Conservation (phyloP, 768 basidiomycete genomes). For the Mrakia frigida region DNA sequence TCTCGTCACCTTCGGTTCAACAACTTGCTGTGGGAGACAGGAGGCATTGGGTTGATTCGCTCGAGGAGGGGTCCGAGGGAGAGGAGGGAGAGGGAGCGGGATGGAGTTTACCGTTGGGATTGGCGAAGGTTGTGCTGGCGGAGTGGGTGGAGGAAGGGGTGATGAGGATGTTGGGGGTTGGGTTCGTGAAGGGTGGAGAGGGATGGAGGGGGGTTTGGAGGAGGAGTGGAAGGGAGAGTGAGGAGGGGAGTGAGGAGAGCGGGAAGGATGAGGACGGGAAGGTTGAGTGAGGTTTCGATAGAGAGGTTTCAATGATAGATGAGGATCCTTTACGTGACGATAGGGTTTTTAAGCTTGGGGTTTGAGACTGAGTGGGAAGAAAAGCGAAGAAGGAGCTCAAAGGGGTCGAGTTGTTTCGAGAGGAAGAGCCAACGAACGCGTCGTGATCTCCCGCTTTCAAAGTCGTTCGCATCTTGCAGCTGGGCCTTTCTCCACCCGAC, state of each 20-base stretch:
- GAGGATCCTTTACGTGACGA: no score
- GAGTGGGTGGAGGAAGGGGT: conserved; percentile 17
- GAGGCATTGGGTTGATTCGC: neutral
- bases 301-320: no score
- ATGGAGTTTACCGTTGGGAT: neutral
- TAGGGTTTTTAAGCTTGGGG: no score
- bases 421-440: no score
- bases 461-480: no score
- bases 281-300: neutral
- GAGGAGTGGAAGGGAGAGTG: neutral
- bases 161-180: conserved; percentile 11
- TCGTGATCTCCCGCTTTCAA: no score
- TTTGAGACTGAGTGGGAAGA: no score
- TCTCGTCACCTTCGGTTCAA: neutral
- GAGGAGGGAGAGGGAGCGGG: neutral
- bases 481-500: no score
- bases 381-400: no score
- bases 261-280: neutral
- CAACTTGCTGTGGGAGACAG: neutral
- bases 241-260: neutral
- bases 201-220: conserved; percentile 25
- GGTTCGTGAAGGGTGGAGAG: conserved; percentile 12
- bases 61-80: neutral
- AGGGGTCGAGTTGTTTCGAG: no score
- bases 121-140: neutral